Evolutionary conservation across 345 rosid species (phyloP).

Genomic region (Brassica incana): DNA sequence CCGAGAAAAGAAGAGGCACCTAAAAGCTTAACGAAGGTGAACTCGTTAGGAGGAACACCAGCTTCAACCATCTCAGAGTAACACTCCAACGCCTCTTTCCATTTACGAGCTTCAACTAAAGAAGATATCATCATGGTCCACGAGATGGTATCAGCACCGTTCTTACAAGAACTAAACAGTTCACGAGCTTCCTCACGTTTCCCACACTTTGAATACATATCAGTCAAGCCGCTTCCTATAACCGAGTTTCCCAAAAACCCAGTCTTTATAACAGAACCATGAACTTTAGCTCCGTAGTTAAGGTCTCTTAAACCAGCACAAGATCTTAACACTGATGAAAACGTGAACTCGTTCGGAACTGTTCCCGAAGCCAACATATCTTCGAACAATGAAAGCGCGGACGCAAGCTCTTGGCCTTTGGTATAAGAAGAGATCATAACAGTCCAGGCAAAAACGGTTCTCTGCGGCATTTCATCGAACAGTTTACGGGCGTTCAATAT

Average conservation of each 20-base stretch:
- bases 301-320: slow-evolving; percentile 52
- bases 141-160: slow-evolving; percentile 54
- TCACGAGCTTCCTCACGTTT: slow-evolving; percentile 44
- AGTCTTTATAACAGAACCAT: slow-evolving; percentile 48
- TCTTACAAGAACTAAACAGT: slow-evolving; percentile 44
- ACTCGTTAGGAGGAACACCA: slow-evolving; percentile 56
- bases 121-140: slow-evolving; percentile 74
- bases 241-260: slow-evolving; percentile 54
- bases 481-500: slow-evolving; percentile 47
- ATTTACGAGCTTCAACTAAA: slow-evolving; percentile 46
- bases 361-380: slow-evolving; percentile 48
- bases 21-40: slow-evolving; percentile 62
- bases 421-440: slow-evolving; percentile 54
- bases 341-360: slow-evolving; percentile 62
- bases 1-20: slow-evolving; percentile 48
- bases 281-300: slow-evolving; percentile 47
- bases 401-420: slow-evolving; percentile 42
- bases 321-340: slow-evolving; percentile 54
- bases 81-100: slow-evolving; percentile 50
- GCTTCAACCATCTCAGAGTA: slow-evolving; percentile 54
- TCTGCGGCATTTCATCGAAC: slow-evolving; percentile 72
- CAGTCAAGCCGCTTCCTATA: slow-evolving; percentile 52
- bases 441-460: slow-evolving; percentile 70
- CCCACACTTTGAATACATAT: slow-evolving; percentile 59
- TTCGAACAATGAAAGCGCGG: slow-evolving; percentile 46